Conservation (phyloP, 352 stramenopile species). For the Pelagophyceae sp. region DNA sequence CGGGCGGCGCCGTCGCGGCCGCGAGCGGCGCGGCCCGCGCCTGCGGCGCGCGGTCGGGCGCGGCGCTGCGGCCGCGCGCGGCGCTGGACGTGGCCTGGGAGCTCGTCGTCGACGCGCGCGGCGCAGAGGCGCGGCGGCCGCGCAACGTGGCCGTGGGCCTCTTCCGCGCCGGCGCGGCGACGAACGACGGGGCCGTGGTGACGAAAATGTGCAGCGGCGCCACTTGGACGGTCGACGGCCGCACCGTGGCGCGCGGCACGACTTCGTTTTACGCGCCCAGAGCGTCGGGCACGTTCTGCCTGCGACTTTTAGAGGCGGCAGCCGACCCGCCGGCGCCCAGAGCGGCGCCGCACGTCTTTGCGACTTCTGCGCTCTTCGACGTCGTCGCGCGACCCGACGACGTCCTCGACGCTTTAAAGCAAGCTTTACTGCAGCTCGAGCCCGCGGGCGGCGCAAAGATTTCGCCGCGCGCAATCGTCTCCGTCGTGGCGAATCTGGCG, state of each 20-base stretch:
- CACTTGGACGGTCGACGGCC: background rate
- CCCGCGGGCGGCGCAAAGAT: background rate
- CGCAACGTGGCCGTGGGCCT: background rate
- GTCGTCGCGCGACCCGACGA: slow-evolving; percentile 2
- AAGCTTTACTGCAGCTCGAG: background rate
- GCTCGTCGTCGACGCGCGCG: background rate
- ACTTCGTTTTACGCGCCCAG: background rate
- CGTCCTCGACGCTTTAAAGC: background rate
- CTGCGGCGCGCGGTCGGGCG: background rate
- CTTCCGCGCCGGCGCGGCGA: slow-evolving; percentile 11
- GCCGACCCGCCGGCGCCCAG: background rate
- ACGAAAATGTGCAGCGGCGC: background rate
- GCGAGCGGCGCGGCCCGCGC: background rate
- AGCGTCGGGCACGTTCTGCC: background rate
- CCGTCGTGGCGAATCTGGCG: background rate
- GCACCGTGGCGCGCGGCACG: background rate
- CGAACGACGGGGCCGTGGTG: background rate
- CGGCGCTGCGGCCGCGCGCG: background rate
- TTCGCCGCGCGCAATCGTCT: background rate
- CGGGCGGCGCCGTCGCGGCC: background rate
- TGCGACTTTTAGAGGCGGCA: background rate
- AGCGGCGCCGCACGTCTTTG: background rate
- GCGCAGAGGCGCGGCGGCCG: background rate
- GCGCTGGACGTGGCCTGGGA: background rate
- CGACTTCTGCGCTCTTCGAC: background rate